Base-by-base conservation (phyloP, 1,284 basidiomycete species). In the Grifola frondosa region DNA sequence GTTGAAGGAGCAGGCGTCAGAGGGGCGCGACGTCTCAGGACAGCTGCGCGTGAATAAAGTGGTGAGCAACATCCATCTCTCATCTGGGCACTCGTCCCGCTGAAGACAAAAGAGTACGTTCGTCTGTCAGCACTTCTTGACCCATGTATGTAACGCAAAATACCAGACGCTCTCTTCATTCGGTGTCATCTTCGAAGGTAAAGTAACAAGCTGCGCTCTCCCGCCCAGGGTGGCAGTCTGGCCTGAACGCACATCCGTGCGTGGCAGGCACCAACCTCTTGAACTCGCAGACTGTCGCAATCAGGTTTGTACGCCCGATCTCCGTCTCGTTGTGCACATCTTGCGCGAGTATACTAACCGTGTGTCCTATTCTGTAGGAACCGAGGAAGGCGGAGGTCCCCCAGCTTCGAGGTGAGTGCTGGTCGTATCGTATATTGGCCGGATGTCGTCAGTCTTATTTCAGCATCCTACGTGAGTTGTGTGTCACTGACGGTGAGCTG, bases 41-140 rank as follows among this genome's bases (percentile, higher is more conserved):
- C 81, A 84, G 41, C 79, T 98, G 40, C 87, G 88, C 44, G 91
- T 98, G 44, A 98, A 98, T 80, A 97, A 97, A 70, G 95, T 97
- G 51, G 79, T 92, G 50, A 91, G 91, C 36, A 93, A 91, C 65
- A 83, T 94, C 57, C 84, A 91, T 59, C 78, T 93, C 58, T 86
- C 85, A 22, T 94, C 86, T 2, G 96, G 96, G 36, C 80, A 86
- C 36, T 92, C 93, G 10, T 99, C 96, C 84, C 93, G 96, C 65
- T n/a, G n/a, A n/a, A n/a, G n/a, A n/a, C n/a, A n/a, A n/a, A n/a
- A n/a, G n/a, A n/a, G n/a, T n/a, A n/a, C n/a, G n/a, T n/a, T n/a
- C n/a, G n/a, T n/a, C n/a, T n/a, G n/a, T n/a, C n/a, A n/a, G n/a
- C n/a, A n/a, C n/a, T n/a, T n/a, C n/a, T n/a, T n/a, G n/a, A n/a